Evolutionary conservation across 2,329 filamentous ascomycete genomes (phyloP).

Genomic region (Cladosporium phlei): DNA sequence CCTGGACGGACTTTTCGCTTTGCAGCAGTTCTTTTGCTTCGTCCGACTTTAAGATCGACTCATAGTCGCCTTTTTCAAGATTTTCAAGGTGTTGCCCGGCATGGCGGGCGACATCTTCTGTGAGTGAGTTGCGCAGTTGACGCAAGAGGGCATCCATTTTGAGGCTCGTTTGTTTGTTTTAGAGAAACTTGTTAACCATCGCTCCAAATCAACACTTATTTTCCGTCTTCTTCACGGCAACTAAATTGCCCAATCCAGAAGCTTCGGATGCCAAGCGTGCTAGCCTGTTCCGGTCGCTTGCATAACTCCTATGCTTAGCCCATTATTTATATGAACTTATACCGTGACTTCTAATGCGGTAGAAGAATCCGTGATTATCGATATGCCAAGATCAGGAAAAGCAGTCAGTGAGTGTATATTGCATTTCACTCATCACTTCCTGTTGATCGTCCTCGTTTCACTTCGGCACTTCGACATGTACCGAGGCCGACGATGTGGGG

Average conservation of each 20-base stretch:
- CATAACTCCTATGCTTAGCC: too few species aligned
- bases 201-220: conserved; percentile 5
- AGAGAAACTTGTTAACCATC: too few species aligned
- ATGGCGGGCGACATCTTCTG: conserved; percentile 37
- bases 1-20: neutral
- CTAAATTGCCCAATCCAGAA: conserved; percentile 10
- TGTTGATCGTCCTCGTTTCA: too few species aligned
- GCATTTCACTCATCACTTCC: too few species aligned
- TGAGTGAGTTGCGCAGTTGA: conserved; percentile 39
- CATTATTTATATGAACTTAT: too few species aligned
- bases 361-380: too few species aligned
- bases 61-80: conserved; percentile 41
- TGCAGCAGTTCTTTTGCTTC: conserved; percentile 28
- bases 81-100: conserved; percentile 35
- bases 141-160: conserved; percentile 35
- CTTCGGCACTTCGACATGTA: too few species aligned
- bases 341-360: neutral
- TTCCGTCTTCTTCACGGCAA: conserved; percentile 4
- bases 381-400: too few species aligned
- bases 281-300: neutral
- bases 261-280: conserved; percentile 7
- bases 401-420: too few species aligned
- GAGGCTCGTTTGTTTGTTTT: too few species aligned
- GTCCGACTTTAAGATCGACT: conserved; percentile 34
- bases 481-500: too few species aligned